Evolutionary conservation across 2,329 filamentous ascomycete species (phyloP).

Genomic region (Exophiala calicioides): DNA sequence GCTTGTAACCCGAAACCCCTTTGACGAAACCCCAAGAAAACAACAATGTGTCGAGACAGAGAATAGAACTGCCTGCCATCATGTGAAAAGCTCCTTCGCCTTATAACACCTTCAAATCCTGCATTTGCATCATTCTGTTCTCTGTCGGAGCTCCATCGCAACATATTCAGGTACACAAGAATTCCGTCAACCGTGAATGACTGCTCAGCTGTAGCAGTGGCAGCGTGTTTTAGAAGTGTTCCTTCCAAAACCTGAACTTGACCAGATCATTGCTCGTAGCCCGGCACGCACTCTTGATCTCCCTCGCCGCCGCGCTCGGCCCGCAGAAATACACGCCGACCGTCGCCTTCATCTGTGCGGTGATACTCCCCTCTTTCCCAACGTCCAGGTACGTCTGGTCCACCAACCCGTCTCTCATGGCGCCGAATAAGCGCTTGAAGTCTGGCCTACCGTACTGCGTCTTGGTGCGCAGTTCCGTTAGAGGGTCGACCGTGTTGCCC

Average conservation of each 20-base stretch:
- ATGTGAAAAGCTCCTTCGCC: too few relatives aligned
- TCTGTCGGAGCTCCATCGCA: too few relatives aligned
- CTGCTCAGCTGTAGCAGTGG: background rate
- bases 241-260: slow-evolving; percentile 98
- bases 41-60: too few relatives aligned
- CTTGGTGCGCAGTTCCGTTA: slow-evolving; percentile 84
- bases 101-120: background rate
- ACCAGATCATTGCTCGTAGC: slow-evolving; percentile 73
- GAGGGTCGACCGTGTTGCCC: slow-evolving; percentile 80
- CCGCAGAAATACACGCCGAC: slow-evolving; percentile 99
- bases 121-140: background rate
- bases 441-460: slow-evolving; percentile 96
- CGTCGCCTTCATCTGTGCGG: slow-evolving; percentile 52
- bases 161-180: background rate
- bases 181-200: background rate
- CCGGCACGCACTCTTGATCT: slow-evolving; percentile 81
- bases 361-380: slow-evolving; percentile 72
- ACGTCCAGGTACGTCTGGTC: slow-evolving; percentile 83
- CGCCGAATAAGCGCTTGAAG: slow-evolving; percentile 75
- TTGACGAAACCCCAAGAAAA: background rate
- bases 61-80: too few relatives aligned
- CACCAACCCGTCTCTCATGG: slow-evolving; percentile 84
- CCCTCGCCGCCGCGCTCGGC: slow-evolving; percentile 74
- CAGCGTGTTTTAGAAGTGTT: slow-evolving; percentile 67
- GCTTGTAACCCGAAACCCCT: background rate